Evolutionary conservation across 371 early-diverging fungal genomes (phyloP).

Genomic region (Capillidium heterosporum): DNA sequence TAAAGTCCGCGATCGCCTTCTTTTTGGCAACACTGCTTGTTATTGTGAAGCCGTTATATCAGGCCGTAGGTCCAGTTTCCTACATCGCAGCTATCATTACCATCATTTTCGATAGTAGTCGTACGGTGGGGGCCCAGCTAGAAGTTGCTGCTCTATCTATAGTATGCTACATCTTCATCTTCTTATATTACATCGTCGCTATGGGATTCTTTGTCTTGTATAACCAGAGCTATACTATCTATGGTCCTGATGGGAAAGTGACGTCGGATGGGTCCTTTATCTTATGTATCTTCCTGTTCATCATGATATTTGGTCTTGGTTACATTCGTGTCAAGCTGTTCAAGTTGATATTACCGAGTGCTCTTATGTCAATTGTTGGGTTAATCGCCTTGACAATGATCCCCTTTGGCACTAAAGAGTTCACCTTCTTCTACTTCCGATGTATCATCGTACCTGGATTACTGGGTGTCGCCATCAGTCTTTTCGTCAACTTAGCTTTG

Average conservation of each 20-base stretch:
- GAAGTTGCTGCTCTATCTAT: neutral
- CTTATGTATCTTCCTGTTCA: neutral
- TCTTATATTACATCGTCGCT: neutral
- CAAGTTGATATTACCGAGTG: neutral
- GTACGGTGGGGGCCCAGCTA: constrained; percentile 2
- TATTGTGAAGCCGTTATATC: neutral
- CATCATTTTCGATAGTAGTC: neutral
- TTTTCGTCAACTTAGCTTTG: neutral
- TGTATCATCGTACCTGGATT: neutral
- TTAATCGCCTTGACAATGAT: neutral
- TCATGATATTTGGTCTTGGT: neutral
- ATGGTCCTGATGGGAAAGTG: neutral
- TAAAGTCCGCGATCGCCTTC: constrained; percentile 4
- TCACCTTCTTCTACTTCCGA: neutral
- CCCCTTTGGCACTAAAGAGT: neutral
- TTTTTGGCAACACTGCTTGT: constrained; percentile 4
- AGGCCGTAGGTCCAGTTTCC: neutral
- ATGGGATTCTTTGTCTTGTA: neutral
- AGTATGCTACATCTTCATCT: neutral
- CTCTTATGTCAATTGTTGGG: neutral
- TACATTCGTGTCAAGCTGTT: neutral
- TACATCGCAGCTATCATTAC: neutral
- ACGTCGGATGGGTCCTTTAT: constrained; percentile 5
- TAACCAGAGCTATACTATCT: neutral
- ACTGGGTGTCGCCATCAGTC: neutral